Percentiles rank a stretch among this genome's conserved stretches.
phyloP scores from a whole-genome alignment of 345 rosid genomes.

The Capsella bursapastoris region DNA sequence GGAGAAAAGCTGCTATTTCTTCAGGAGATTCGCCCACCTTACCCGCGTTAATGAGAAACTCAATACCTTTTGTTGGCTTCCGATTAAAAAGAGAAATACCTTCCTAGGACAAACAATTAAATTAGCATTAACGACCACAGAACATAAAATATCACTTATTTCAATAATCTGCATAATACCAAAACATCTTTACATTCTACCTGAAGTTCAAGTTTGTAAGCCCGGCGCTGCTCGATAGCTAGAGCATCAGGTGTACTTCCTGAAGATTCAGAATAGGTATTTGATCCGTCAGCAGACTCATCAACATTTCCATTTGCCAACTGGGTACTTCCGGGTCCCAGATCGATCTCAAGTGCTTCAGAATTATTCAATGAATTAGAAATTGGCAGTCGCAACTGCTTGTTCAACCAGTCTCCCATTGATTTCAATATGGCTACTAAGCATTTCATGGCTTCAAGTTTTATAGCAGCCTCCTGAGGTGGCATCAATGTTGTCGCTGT shows the following conservation, averaged over 20 bases:
- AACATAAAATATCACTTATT: background rate
- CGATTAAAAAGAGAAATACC: slow-evolving; percentile 80
- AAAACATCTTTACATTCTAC: slow-evolving; percentile 46
- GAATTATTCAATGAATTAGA: slow-evolving; percentile 37
- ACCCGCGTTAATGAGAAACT: slow-evolving; percentile 66
- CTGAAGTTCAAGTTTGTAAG: slow-evolving; percentile 92
- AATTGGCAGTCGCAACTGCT: slow-evolving; percentile 52
- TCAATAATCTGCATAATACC: slow-evolving; percentile 2
- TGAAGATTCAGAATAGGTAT: slow-evolving; percentile 63
- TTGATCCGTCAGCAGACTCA: slow-evolving; percentile 57
- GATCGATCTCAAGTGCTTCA: slow-evolving; percentile 37
- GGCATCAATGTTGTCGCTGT: slow-evolving; percentile 71
- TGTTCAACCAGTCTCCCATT: slow-evolving; percentile 89
- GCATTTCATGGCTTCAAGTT: slow-evolving; percentile 90
- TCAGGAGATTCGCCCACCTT: slow-evolving; percentile 79
- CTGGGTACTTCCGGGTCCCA: slow-evolving; percentile 52
- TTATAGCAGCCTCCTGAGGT: slow-evolving; percentile 74
- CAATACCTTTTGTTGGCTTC: slow-evolving; percentile 85
- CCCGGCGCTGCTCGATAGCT: slow-evolving; percentile 81
- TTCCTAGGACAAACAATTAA: slow-evolving; percentile 67
- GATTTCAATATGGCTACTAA: slow-evolving; percentile 77
- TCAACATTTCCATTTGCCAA: slow-evolving; percentile 56
- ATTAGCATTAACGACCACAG: slow-evolving; percentile 25
- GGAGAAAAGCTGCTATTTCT: slow-evolving; percentile 79
- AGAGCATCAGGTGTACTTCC: slow-evolving; percentile 70